Conservation (phyloP, 305 asterid genomes). For the Fraxinus xanthoxyloides region DNA sequence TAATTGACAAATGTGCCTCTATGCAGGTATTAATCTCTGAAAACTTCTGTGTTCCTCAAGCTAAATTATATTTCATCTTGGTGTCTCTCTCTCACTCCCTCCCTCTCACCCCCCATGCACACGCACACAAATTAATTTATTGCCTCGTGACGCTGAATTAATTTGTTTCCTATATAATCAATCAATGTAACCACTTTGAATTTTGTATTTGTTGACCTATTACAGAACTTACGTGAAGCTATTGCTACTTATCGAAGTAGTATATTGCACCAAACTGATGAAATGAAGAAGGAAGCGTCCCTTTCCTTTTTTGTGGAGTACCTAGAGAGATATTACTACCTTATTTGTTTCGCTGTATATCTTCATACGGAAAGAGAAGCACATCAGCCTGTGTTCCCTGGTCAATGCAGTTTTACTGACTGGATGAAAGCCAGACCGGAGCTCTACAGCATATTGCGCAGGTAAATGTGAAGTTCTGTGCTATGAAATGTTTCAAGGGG, state of each 20-base stretch:
- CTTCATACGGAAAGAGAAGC: conserved; percentile 84
- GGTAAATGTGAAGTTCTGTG: conserved; percentile 45
- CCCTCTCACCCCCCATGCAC: background rate
- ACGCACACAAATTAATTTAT: background rate
- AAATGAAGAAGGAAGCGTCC: conserved; percentile 97
- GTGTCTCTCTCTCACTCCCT: background rate
- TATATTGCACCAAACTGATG: conserved; percentile 91
- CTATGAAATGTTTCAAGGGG: conserved; percentile 13
- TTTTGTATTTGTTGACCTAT: conserved; percentile 22
- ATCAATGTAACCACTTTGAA: conserved; percentile 13
- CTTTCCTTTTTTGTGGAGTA: conserved; percentile 98
- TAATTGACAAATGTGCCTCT: conserved; percentile 94
- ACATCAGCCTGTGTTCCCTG: conserved; percentile 53
- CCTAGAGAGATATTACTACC: conserved; percentile 98
- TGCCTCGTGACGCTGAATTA: conserved; percentile 14
- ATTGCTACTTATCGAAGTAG: conserved; percentile 87
- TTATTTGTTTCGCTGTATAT: conserved; percentile 94
- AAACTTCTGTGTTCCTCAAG: conserved; percentile 11
- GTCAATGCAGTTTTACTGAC: conserved; percentile 74
- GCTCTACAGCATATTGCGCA: conserved; percentile 88
- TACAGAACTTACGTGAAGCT: conserved; percentile 96
- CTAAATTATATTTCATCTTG: background rate
- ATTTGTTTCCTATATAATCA: conserved; percentile 5
- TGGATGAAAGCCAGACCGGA: conserved; percentile 99
- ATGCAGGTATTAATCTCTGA: conserved; percentile 73